Evolutionary conservation across 2,329 filamentous ascomycete genomes (phyloP), one percentile per base, ranked within the genome.

Genomic region (Claviceps fusiformis): DNA sequence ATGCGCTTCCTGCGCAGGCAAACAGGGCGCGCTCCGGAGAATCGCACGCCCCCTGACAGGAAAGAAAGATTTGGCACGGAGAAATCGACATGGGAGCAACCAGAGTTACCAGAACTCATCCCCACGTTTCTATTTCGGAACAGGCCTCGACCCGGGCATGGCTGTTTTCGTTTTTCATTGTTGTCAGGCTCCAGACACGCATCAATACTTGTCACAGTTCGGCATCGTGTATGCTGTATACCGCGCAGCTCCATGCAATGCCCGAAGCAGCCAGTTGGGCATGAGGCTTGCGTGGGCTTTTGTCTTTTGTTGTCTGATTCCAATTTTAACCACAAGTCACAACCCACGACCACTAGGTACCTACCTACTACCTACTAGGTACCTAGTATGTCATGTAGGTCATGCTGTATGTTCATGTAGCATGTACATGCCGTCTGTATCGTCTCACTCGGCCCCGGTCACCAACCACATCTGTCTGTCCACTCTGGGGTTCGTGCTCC

Each of bases 111-210:
- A 33, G 15, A 4, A 11, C 7, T 15, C 50, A 53, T 54, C 51
- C 53, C 55, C 55, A 50, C 31, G 48, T 19, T 54, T 50, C 55
- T 56, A 56, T 56, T 56, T 56, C 53, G 47, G 52, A 51, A 49
- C 52, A 47, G 24, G 41, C 49, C 50, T 24, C 27, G 53, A 48
- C 45, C 29, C 27, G 33, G 24, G 47, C 46, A 44, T 48, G 46
- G 47, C 53, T 54, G 47, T 50, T 49, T 49, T 49, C 46, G 31
- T 50, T 39, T 39, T 15, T 43, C 45, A 47, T 50, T 47, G 31
- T 47, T 47, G n/a, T 29, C 52, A 47, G 44, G 44, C 52, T 29
- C 43, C 15, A n/a, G 37, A 41, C 37, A 15, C 24, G 41, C 37
- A 41, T 46, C 24, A 29, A 46, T 15, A 46, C 11, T 13, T 29